Evolutionary conservation across 352 stramenopile genomes (phyloP).

Genomic region (Saprolegnia diclina): DNA sequence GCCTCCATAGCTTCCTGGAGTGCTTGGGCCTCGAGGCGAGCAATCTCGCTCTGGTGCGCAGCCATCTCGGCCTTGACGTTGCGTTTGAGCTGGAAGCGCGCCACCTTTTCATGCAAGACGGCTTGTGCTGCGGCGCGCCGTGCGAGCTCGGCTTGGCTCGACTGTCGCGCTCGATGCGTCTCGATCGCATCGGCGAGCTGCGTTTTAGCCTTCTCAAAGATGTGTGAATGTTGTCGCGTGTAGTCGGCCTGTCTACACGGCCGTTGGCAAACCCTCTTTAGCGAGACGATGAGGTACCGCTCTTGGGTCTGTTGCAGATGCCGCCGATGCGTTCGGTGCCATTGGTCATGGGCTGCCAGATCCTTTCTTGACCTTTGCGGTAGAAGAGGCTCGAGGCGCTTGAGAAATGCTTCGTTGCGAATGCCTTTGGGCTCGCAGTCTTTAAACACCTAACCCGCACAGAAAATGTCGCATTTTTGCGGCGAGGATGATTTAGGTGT

Average conservation of each 20-base stretch:
- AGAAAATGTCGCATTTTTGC: background rate
- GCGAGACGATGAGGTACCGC: constrained; percentile 33
- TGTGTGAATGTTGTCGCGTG: background rate
- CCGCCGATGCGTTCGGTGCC: constrained; percentile 53
- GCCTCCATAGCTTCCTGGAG: background rate
- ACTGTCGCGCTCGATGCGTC: background rate
- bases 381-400: constrained; percentile 45
- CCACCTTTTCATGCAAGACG: constrained; percentile 40
- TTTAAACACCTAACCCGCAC: constrained; percentile 33
- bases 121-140: constrained; percentile 34
- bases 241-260: constrained; percentile 1
- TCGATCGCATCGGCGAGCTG: background rate
- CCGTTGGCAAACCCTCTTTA: background rate
- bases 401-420: constrained; percentile 46
- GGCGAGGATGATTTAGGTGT: too few species aligned
- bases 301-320: constrained; percentile 51
- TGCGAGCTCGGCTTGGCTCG: background rate
- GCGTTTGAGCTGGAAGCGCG: constrained; percentile 36
- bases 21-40: constrained; percentile 13
- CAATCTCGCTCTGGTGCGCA: constrained; percentile 31
- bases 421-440: constrained; percentile 44
- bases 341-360: constrained; percentile 53
- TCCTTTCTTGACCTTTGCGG: constrained; percentile 34
- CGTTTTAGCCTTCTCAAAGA: constrained; percentile 5
- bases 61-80: constrained; percentile 30